Evolutionary conservation across 75 land plant genomes (phyloP).

Genomic region (Cunninghamia lanceolata): DNA sequence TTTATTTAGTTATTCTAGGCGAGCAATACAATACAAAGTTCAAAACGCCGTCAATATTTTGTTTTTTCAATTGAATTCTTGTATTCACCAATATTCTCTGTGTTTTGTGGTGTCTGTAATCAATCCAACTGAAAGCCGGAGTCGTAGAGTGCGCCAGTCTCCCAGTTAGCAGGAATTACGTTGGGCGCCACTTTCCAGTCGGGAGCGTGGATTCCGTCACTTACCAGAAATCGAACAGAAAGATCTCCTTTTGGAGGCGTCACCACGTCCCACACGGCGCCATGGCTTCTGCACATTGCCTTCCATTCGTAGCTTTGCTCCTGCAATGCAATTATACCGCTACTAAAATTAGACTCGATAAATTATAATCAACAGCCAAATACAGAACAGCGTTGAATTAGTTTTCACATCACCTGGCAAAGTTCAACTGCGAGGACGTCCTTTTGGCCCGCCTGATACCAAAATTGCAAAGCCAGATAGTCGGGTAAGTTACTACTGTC

Average conservation of each 20-base stretch:
- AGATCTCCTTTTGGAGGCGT: conserved; percentile 47
- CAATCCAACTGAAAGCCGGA: background rate
- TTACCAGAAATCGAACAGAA: conserved; percentile 43
- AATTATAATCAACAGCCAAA: background rate
- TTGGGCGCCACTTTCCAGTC: background rate
- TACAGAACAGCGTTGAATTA: background rate
- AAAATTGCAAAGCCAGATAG: conserved; percentile 47
- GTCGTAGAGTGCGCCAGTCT: background rate
- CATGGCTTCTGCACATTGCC: conserved; percentile 44
- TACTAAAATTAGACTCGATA: background rate
- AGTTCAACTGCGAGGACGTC: conserved; percentile 56
- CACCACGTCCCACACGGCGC: conserved; percentile 49
- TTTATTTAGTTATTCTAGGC: too few species aligned
- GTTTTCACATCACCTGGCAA: conserved; percentile 35
- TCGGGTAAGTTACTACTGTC: conserved; percentile 42
- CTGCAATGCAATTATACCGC: conserved; percentile 17
- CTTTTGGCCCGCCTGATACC: conserved; percentile 43
- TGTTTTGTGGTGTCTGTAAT: conserved; percentile 6
- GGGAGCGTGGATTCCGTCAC: conserved; percentile 11
- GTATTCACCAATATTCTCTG: conserved; percentile 9
- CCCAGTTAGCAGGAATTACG: background rate
- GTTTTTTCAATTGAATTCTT: too few species aligned
- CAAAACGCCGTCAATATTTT: too few species aligned
- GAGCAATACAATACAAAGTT: too few species aligned
- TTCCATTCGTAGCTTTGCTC: conserved; percentile 41